Percentiles rank a stretch among this genome's conserved stretches.
phyloP scores from a whole-genome alignment of 2,329 filamentous ascomycete species.

The Dactylonectria macrodidyma region DNA sequence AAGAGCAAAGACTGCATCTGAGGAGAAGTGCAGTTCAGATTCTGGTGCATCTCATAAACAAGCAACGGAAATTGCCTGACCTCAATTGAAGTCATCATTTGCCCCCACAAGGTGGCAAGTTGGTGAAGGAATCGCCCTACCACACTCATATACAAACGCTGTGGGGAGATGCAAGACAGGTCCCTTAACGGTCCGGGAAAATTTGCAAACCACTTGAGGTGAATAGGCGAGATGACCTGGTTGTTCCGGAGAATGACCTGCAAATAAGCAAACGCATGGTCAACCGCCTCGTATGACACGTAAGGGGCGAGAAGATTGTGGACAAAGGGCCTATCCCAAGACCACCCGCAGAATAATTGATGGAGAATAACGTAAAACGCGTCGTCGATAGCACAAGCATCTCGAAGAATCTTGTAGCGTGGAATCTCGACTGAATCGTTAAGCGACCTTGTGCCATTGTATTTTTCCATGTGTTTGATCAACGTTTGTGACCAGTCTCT shows the following conservation, averaged over 20 bases:
- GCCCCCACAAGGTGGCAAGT: constrained; percentile 44
- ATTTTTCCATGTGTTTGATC: constrained; percentile 41
- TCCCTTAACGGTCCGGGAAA: constrained; percentile 44
- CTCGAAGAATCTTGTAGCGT: constrained; percentile 68
- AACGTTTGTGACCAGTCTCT: constrained; percentile 31
- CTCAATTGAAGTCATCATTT: constrained; percentile 27
- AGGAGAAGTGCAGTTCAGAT: constrained; percentile 47
- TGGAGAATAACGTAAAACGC: constrained; percentile 76
- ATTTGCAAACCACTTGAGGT: constrained; percentile 50
- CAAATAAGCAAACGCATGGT: constrained; percentile 42
- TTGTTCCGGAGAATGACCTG: constrained; percentile 43
- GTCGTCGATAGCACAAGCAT: constrained; percentile 71
- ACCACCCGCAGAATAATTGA: constrained; percentile 75
- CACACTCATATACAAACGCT: constrained; percentile 17
- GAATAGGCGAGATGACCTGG: constrained; percentile 35
- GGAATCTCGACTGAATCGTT: constrained; percentile 57
- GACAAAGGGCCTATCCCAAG: constrained; percentile 54
- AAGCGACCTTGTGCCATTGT: constrained; percentile 29
- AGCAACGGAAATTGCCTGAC: constrained; percentile 48
- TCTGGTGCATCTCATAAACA: constrained; percentile 42
- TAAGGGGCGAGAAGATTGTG: constrained; percentile 43
- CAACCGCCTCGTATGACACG: constrained; percentile 29
- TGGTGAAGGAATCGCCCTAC: constrained; percentile 44
- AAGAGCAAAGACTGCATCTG: constrained; percentile 49
- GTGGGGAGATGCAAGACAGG: constrained; percentile 25